Evolutionary conservation across 2,329 filamentous ascomycete species (phyloP).

Genomic region (Beauveria sp.): DNA sequence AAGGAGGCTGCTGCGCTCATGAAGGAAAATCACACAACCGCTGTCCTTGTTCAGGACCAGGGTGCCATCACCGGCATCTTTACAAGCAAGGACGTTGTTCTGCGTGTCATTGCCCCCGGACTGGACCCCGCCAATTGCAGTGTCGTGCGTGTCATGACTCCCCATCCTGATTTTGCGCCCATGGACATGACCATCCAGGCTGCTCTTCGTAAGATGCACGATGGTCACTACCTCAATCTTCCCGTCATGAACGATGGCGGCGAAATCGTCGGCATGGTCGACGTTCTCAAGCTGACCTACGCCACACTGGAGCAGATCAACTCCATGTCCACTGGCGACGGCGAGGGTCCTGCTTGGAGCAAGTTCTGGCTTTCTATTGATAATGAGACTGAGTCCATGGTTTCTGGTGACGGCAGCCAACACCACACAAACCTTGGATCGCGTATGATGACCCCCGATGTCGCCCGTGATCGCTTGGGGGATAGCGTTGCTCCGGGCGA

Average conservation of each 20-base stretch:
- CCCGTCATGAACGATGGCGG: slow-evolving; percentile 97
- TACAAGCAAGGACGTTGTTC: slow-evolving; percentile 97
- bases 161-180: slow-evolving; percentile 95
- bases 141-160: slow-evolving; percentile 97
- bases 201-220: slow-evolving; percentile 97
- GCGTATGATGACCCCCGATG: slow-evolving; percentile 74
- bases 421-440: slow-evolving; percentile 60
- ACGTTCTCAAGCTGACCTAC: slow-evolving; percentile 96
- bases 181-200: slow-evolving; percentile 99
- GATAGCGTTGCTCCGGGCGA: slow-evolving; percentile 90
- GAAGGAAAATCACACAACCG: slow-evolving; percentile 98
- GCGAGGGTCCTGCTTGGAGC: slow-evolving; percentile 96
- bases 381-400: slow-evolving; percentile 89
- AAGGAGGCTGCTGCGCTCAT: slow-evolving; percentile 92
- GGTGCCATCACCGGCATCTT: slow-evolving; percentile 98
- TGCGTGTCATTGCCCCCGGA: slow-evolving; percentile 94
- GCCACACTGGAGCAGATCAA: slow-evolving; percentile 97
- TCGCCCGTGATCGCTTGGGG: slow-evolving; percentile 59
- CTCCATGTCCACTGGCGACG: slow-evolving; percentile 81
- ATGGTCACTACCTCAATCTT: slow-evolving; percentile 95
- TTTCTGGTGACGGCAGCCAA: slow-evolving; percentile 82
- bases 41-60: slow-evolving; percentile 91
- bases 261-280: slow-evolving; percentile 99
- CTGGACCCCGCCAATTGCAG: slow-evolving; percentile 92
- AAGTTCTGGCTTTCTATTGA: slow-evolving; percentile 98